phyloP scores from a whole-genome alignment of 805 yeast genomes.

The Candida endomychidarum region DNA sequence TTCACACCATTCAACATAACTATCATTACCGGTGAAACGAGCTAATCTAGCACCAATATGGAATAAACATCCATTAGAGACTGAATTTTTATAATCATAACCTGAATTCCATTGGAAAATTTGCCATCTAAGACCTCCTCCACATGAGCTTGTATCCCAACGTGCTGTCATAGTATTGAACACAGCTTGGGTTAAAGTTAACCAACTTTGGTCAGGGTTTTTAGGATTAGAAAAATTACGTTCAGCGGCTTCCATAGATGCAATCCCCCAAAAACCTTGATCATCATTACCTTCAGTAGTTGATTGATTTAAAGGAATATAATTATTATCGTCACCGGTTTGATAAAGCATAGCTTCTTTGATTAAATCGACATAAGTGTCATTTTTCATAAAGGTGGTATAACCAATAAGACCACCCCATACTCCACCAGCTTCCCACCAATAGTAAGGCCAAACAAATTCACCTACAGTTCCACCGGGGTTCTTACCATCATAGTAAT shows the following conservation, averaged over 20 bases:
- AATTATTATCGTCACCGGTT: constrained; percentile 64
- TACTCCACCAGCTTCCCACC: constrained; percentile 99
- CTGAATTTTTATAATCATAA: constrained; percentile 45
- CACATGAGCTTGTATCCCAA: constrained; percentile 40
- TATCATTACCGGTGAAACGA: constrained; percentile 38
- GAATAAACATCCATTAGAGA: constrained; percentile 46
- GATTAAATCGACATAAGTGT: constrained; percentile 59
- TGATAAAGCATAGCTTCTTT: constrained; percentile 69
- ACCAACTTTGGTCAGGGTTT: constrained; percentile 37
- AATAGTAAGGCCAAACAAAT: constrained; percentile 88
- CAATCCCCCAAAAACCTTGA: constrained; percentile 96
- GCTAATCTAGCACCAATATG: constrained; percentile 46
- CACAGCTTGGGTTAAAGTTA: constrained; percentile 41
- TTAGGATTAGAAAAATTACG: constrained; percentile 66
- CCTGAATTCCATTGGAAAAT: constrained; percentile 50
- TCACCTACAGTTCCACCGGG: constrained; percentile 82
- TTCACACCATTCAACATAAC: constrained; percentile 43
- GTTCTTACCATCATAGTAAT: constrained; percentile 70
- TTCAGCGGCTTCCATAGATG: constrained; percentile 91
- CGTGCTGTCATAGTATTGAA: constrained; percentile 46
- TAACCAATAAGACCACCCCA: constrained; percentile 87
- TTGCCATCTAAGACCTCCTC: constrained; percentile 49
- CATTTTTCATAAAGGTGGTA: constrained; percentile 67
- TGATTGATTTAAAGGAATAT: constrained; percentile 83
- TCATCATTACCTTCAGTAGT: constrained; percentile 97